Evolutionary conservation across 139 green algal genomes (phyloP).

Genomic region (Parachlorella kessleri): DNA sequence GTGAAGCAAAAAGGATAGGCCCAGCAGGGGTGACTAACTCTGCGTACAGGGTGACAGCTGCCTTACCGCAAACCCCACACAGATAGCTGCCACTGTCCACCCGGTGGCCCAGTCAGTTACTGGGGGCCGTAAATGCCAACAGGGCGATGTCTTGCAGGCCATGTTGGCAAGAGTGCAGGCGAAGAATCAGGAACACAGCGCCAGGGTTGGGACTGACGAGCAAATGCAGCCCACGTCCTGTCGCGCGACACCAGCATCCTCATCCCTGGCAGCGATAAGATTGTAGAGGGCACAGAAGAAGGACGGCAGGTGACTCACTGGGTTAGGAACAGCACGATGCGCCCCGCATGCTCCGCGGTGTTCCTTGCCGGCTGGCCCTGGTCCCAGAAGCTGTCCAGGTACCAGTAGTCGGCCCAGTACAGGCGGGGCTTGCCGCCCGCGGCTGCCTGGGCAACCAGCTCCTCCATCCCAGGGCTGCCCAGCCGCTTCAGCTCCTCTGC

Average conservation of each 20-base stretch:
- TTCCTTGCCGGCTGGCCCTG: not conserved
- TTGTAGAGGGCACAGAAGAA: not conserved
- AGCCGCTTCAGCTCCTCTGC: constrained; percentile 36
- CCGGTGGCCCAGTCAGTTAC: too few species aligned
- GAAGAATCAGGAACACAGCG: too few species aligned
- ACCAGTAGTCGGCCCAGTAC: constrained; percentile 39
- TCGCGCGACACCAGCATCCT: too few species aligned
- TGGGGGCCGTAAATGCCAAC: not conserved
- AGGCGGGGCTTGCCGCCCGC: constrained; percentile 39
- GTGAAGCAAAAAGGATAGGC: too few species aligned
- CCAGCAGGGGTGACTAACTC: too few species aligned
- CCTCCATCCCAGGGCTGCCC: constrained; percentile 17
- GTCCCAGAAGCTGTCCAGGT: constrained; percentile 19
- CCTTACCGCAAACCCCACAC: too few species aligned
- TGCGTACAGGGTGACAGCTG: too few species aligned
- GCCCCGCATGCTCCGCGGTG: constrained; percentile 35
- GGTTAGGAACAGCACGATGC: constrained; percentile 35
- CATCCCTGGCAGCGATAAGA: not conserved
- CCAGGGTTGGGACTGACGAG: too few species aligned
- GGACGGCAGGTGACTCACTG: constrained; percentile 25
- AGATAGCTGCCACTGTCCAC: too few species aligned
- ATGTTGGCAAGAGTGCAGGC: too few species aligned
- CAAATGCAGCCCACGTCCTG: too few species aligned
- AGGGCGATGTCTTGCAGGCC: not conserved
- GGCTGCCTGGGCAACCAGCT: constrained; percentile 32